These are phyloP conservation scores for Elymus sibiricus DNA, from an alignment of 176 grass and related monocot species.

Conservation along the genomic window DNA sequence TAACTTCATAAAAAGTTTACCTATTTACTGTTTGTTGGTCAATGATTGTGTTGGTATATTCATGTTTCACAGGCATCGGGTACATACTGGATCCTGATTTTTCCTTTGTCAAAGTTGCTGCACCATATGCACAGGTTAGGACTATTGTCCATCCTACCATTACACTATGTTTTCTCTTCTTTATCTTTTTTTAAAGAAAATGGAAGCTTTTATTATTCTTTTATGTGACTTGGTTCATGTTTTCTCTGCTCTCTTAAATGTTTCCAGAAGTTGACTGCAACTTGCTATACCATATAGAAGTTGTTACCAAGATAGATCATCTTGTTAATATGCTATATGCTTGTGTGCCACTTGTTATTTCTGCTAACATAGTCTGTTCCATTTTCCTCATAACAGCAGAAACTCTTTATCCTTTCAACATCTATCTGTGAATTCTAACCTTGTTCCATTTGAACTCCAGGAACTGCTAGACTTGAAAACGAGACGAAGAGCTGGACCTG, in stretches of 20 bases:
- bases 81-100: conserved; percentile 92
- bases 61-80: conserved; percentile 66
- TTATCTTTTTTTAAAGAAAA: no score
- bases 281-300: background rate
- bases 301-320: background rate
- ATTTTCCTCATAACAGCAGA: background rate
- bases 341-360: conserved; percentile 15
- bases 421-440: conserved; percentile 19
- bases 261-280: background rate
- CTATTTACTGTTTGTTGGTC: background rate
- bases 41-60: conserved; percentile 19
- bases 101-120: conserved; percentile 90
- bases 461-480: conserved; percentile 83
- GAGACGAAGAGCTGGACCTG: conserved; percentile 42
- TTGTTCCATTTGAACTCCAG: conserved; percentile 44
- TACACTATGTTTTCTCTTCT: background rate
- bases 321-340: background rate
- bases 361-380: background rate
- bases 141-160: background rate
- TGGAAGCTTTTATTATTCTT: no score
- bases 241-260: conserved; percentile 8
- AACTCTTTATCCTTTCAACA: background rate
- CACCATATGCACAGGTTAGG: conserved; percentile 88
- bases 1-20: background rate
- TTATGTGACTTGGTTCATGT: background rate